These are phyloP conservation scores for Bipolaris cookei DNA, from an alignment of 2,329 filamentous ascomycete genomes.

Conservation along the genomic window DNA sequence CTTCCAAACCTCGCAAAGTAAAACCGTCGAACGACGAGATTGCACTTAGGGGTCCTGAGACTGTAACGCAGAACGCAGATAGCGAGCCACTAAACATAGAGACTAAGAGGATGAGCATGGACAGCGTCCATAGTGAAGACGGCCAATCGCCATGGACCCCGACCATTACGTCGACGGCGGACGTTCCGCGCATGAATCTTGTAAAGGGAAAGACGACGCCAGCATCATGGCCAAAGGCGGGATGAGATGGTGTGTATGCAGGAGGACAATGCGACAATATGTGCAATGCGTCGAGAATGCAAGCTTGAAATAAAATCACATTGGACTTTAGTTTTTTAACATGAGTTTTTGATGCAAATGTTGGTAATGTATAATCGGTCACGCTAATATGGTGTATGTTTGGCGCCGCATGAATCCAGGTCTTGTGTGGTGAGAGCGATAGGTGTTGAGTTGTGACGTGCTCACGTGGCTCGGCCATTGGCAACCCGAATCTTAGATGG, in stretches of 20 bases:
- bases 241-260: neutral
- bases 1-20: conserved; percentile 18
- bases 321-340: neutral
- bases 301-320: neutral
- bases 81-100: neutral
- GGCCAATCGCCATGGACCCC: conserved; percentile 31
- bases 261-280: neutral
- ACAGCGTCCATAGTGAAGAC: conserved; percentile 6
- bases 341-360: neutral
- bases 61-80: conserved; percentile 1
- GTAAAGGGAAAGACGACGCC: conserved; percentile 16
- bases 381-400: neutral
- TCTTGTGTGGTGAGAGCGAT: neutral
- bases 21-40: conserved; percentile 16
- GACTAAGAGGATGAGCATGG: conserved; percentile 10
- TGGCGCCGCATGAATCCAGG: neutral
- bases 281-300: neutral
- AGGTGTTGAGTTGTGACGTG: neutral
- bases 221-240: neutral
- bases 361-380: neutral
- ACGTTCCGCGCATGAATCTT: conserved; percentile 21
- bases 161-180: conserved; percentile 24
- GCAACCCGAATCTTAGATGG: too few species aligned
- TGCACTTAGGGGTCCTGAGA: conserved; percentile 21
- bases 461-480: neutral